Evolutionary conservation across 202 grass and related monocot species (phyloP).

Genomic region (Zoysia matrella): DNA sequence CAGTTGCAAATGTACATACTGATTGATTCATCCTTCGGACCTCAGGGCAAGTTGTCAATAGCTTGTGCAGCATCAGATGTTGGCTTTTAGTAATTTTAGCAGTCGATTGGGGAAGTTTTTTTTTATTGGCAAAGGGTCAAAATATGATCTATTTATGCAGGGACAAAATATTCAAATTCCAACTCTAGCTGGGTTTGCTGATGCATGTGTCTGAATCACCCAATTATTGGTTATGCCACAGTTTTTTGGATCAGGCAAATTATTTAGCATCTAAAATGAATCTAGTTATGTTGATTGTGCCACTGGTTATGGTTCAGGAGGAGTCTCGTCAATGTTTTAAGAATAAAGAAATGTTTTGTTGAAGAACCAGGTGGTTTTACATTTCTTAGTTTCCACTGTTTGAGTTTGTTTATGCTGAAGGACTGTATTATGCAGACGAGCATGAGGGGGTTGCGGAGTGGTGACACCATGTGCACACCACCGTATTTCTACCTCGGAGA

Average conservation of each 20-base stretch:
- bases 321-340: background rate
- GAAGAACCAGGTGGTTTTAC: background rate
- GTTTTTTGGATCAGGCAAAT: background rate
- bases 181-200: background rate
- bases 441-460: slow-evolving; percentile 58
- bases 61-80: background rate
- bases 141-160: background rate
- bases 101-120: background rate
- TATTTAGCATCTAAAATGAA: background rate
- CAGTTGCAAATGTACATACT: background rate
- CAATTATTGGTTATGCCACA: background rate
- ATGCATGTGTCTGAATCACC: background rate
- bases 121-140: background rate
- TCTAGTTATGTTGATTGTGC: background rate
- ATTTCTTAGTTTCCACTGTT: background rate
- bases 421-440: slow-evolving; percentile 50
- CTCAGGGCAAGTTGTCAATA: background rate
- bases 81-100: background rate
- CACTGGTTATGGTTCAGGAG: background rate
- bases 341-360: background rate
- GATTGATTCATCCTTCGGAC: background rate
- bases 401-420: slow-evolving; percentile 20
- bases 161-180: background rate
- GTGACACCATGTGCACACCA: slow-evolving; percentile 44
- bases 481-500: slow-evolving; percentile 70